Base-by-base conservation (phyloP, 2,329 filamentous ascomycete genomes). In the Pezizomycotina sp. region DNA sequence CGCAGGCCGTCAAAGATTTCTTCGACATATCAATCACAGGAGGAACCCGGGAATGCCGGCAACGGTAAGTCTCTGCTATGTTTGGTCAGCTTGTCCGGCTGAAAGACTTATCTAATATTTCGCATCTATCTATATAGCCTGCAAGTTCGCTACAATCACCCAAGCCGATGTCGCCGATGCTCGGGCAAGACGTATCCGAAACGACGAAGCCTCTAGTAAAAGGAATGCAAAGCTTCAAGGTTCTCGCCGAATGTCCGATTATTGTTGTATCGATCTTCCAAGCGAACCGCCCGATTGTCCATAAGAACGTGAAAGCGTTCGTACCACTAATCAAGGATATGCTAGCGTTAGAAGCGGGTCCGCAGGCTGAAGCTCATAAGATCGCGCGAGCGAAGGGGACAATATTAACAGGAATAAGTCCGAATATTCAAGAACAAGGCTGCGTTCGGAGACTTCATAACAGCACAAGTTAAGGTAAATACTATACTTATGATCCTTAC, bases 211-310 rank as follows among this genome's bases (percentile, higher is more conserved):
- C 81, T 31, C 60, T 98, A 21, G 63, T 84, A 36, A 92, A 82
- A 58, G 89, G 89, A 19, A 93, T 93, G 81, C 82, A 92, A 55
- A 98, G 89, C 1, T 98, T 99, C 68, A 98, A 95, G 58, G 86
- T 98, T 15, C 69, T 98, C 4, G 83, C 86, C 1, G 89, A 99
- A 57, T 98, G 89, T 50, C 89, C 89, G 0, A 99, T 99, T 34
- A 95, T 98, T 25, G 89, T 99, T 3, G 89, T 98, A 1, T 95
- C 86, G 3, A 81, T 98, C 47, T 95, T 98, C 56, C 89, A 98
- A 59, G 78, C 86, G 4, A 89, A 98, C 52, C 73, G 84, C 31
- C 64, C 60, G 29, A 77, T 77, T 4, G 86, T 92, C 2, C 65
- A 72, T 23, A 68, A 75, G 37, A 93, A 93, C 52, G 84, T 98